phyloP scores from a whole-genome alignment of 2,329 filamentous ascomycete species.

The Beauveria asiatica region DNA sequence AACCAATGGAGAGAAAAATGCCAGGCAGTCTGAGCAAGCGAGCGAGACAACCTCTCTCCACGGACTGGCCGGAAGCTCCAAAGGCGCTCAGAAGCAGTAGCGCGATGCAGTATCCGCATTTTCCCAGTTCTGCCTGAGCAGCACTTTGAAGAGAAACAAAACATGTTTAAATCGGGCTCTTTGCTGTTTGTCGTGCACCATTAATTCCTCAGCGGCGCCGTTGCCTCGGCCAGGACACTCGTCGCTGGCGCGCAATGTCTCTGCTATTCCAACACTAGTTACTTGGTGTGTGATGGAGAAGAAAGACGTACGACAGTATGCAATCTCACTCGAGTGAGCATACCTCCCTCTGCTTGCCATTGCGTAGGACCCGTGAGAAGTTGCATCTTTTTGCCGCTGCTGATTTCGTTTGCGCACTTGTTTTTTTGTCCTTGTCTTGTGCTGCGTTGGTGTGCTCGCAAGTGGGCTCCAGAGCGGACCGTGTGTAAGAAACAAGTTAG shows the following conservation, averaged over 20 bases:
- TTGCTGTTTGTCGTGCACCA: neutral
- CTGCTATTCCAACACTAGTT: neutral
- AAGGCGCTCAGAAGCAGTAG: neutral
- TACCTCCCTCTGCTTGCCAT: neutral
- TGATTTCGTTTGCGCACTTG: neutral
- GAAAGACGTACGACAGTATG: neutral
- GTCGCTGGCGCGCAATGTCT: slow-evolving; percentile 2
- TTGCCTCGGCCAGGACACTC: neutral
- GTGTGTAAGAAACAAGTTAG: slow-evolving; percentile 10
- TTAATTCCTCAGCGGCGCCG: neutral
- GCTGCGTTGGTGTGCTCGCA: neutral
- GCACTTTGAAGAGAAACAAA: neutral
- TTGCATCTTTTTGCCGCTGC: neutral
- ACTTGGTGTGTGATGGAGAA: neutral
- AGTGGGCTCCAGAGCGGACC: neutral
- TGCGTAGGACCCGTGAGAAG: neutral
- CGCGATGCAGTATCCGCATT: slow-evolving; percentile 6
- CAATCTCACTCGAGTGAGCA: neutral
- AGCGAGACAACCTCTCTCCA: neutral
- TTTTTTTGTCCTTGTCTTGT: neutral
- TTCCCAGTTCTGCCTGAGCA: neutral
- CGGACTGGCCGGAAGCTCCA: neutral
- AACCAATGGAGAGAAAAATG: neutral
- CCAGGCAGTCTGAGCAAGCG: neutral
- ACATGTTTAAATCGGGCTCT: neutral